Evolutionary conservation across 2,329 filamentous ascomycete species (phyloP), one percentile per base, ranked within the genome.

Genomic region (Exophiala lecanii-corni): DNA sequence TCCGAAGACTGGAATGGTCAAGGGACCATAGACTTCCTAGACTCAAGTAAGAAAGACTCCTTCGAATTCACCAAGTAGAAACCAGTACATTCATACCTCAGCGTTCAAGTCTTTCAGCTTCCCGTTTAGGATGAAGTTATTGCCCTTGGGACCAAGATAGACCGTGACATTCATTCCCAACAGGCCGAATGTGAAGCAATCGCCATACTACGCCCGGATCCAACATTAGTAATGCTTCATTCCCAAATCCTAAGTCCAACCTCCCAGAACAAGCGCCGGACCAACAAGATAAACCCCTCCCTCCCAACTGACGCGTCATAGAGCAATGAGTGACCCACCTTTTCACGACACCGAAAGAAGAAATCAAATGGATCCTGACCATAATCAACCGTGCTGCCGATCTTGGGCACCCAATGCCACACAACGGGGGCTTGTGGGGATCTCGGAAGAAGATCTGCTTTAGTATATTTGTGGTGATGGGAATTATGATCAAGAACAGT

Each of bases 301-400:
- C n/a, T n/a, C n/a, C n/a, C n/a, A n/a, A n/a, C n/a, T n/a, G n/a
- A n/a, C n/a, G n/a, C n/a, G n/a, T n/a, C n/a, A n/a, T n/a, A n/a
- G n/a, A n/a, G n/a, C n/a, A n/a, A n/a, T n/a, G n/a, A n/a, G n/a
- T n/a, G n/a, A 25, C 31, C 16, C 12, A 89, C 86, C 82, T 94
- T 94, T 58, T 77, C 74, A 57, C 81, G 77, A 67, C 81, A 77
- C 57, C 74, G 57, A 57, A 76, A 75, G 63, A 81, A 81, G 66
- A 82, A 81, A 46, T 71, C 73, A 64, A 75, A 81, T 2, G 79
- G 59, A 60, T 97, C 88, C 68, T 96, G 96, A 65, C 91, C 91
- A 69, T 97, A 98, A 33, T 80, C 86, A 58, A 97, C 74, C 47
- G 92, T 96, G 71, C 84, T 96, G 53, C 91, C 91, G 59, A 98